Evolutionary conservation across 306 rosid genomes (phyloP), one percentile per base, ranked within the genome.

Genomic region (Quercus agrifolia): DNA sequence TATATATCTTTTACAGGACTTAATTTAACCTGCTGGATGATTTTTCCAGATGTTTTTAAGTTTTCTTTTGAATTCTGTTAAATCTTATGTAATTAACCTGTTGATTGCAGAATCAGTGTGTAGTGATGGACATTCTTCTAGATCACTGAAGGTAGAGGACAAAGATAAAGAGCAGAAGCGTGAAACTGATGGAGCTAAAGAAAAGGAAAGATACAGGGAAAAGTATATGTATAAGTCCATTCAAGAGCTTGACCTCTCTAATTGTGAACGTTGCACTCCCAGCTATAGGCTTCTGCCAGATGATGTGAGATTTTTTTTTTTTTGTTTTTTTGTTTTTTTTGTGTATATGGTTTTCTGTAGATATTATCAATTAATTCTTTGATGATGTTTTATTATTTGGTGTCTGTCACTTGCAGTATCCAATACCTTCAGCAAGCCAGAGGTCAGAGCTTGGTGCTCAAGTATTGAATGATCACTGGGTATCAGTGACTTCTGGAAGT

Each of bases 401-500:
- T 56, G 63, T 54, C 57, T 73, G 64, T 73, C 46, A 21, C 56
- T 81, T 91, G 88, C 94, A 96, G 99, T 96, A 96, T 89, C 98
- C 99, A 67, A 89, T 91, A 82, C 97, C 97, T 74, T 70, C 66
- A 4, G 99, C 89, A 52, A 93, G 97, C 85, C 98, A 96, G 88
- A 92, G 98, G 86, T 85, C 98, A 76, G 94, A 89, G 68, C 90
- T 91, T 84, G 97, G 97, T 74, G 90, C 90, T 69, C 96, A 89
- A 82, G 97, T 96, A 15, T 85, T 96, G 91, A 96, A 96, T 83
- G 99, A 95, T 81, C 91, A 88, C 56, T 95, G 99, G 99, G 99
- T 95, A 56, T 95, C 99, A 73, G 99, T 95, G 81, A 95, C 99
- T 76, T 95, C 99, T 41, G 99, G 99, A 81, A 93, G 99, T 83